These are phyloP conservation scores for Tylopilus balloui DNA, from an alignment of 768 basidiomycete genomes.

Conservation along the genomic window DNA sequence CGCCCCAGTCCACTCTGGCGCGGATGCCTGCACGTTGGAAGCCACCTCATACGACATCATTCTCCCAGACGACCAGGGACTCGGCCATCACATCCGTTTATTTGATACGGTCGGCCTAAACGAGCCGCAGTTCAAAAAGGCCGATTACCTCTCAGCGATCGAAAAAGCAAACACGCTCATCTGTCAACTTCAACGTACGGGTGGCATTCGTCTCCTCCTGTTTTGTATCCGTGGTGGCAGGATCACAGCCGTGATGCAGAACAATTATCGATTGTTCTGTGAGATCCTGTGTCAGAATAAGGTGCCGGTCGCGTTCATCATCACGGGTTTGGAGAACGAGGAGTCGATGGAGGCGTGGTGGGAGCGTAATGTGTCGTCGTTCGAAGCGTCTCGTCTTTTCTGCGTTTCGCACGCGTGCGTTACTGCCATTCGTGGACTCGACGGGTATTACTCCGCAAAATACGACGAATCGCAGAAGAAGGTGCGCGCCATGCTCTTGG, in stretches of 20 bases:
- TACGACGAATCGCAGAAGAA: constrained; percentile 33
- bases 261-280: constrained; percentile 31
- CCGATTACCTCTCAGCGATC: constrained; percentile 28
- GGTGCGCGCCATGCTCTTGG: constrained; percentile 21
- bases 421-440: constrained; percentile 32
- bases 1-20: constrained; percentile 29
- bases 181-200: constrained; percentile 27
- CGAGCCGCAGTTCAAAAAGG: constrained; percentile 19
- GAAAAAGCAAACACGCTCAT: constrained; percentile 35
- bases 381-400: constrained; percentile 23
- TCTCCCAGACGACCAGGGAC: constrained; percentile 16
- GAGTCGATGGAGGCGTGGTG: constrained; percentile 33
- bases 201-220: constrained; percentile 31
- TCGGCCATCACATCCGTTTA: constrained; percentile 22
- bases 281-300: constrained; percentile 29
- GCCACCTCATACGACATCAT: constrained; percentile 24
- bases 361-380: constrained; percentile 29
- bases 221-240: constrained; percentile 34
- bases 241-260: constrained; percentile 28
- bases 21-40: constrained; percentile 35
- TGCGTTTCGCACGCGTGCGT: constrained; percentile 37
- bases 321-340: constrained; percentile 33
- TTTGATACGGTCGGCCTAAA: constrained; percentile 35
- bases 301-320: constrained; percentile 30
- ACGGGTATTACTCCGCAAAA: constrained; percentile 20